A percentile compares a stretch with the other conserved stretches of the same genome.
These are phyloP conservation scores for Pseudopediastrum boryanum DNA, from an alignment of 139 green algal species.

Conservation along the genomic window DNA sequence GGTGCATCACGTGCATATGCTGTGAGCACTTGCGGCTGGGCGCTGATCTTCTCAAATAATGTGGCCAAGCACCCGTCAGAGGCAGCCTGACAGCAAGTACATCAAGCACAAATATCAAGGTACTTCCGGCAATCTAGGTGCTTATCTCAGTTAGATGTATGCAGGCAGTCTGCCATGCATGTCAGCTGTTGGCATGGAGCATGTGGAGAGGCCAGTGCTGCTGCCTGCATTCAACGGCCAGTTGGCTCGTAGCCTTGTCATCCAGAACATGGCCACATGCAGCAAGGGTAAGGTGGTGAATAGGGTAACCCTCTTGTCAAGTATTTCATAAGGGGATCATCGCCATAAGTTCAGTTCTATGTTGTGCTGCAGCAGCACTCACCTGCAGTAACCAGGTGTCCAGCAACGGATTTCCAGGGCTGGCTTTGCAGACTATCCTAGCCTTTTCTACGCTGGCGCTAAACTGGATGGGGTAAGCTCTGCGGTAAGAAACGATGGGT, in stretches of 20 bases:
- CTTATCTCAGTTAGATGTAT: too few species aligned
- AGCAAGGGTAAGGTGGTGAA: too few species aligned
- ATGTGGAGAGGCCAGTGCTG: too few species aligned
- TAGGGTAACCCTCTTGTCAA: too few species aligned
- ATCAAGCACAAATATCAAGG: neutral
- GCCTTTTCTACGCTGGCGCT: slow-evolving; percentile 25
- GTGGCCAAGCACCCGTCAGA: slow-evolving; percentile 14
- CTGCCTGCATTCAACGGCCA: too few species aligned
- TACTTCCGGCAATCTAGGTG: too few species aligned
- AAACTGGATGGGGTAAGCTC: slow-evolving; percentile 28
- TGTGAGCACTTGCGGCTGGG: slow-evolving; percentile 26
- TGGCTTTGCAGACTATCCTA: neutral
- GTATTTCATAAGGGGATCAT: too few species aligned
- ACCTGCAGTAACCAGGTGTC: slow-evolving; percentile 20
- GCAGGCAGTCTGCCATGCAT: too few species aligned
- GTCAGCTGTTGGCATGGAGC: too few species aligned
- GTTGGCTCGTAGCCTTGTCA: too few species aligned
- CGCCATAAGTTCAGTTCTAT: too few species aligned
- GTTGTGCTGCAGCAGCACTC: neutral
- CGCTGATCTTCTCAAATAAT: slow-evolving; percentile 13
- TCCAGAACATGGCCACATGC: too few species aligned
- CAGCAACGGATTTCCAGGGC: neutral
- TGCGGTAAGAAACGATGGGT: neutral
- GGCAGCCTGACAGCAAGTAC: neutral
- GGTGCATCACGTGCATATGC: slow-evolving; percentile 14